A percentile compares a stretch with the other conserved stretches of the same genome.
Conservation (phyloP, 192 early-diverging fungal species). For the Coemansia sp. region DNA sequence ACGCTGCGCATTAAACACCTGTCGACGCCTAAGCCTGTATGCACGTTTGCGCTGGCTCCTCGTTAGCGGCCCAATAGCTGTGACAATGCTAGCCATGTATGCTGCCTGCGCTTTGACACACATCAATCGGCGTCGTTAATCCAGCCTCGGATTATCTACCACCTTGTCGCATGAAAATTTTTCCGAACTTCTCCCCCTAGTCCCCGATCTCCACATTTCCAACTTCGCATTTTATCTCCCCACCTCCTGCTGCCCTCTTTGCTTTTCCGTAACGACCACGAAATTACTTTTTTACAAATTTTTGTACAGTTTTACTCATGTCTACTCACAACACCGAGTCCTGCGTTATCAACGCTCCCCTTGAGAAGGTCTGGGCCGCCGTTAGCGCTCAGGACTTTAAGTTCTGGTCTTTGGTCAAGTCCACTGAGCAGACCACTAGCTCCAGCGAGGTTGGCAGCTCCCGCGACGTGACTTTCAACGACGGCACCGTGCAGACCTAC, state of each 20-base stretch:
- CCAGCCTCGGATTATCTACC: neutral
- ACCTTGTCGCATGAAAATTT: conserved; percentile 15
- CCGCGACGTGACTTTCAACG: conserved; percentile 58
- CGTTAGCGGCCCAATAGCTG: too few relatives aligned
- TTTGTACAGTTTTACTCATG: conserved; percentile 10
- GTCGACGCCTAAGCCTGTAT: too few relatives aligned
- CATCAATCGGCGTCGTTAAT: neutral
- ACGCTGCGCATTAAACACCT: too few relatives aligned
- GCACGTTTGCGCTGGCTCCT: too few relatives aligned
- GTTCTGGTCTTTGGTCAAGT: conserved; percentile 56
- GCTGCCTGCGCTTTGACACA: neutral
- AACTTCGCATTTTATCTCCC: neutral
- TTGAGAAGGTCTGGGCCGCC: conserved; percentile 38
- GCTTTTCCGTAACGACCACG: neutral
- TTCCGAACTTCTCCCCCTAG: neutral
- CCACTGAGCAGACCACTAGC: conserved; percentile 31
- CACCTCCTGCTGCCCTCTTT: neutral
- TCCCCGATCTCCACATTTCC: neutral
- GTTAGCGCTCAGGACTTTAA: conserved; percentile 42
- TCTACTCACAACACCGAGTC: conserved; percentile 47
- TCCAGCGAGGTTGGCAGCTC: conserved; percentile 54
- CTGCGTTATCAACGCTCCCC: conserved; percentile 47
- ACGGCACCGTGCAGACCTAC: conserved; percentile 62
- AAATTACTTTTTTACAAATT: neutral
- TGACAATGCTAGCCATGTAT: too few relatives aligned